Evolutionary conservation across 352 stramenopile genomes (phyloP).

Genomic region (Phytophthora citricola): DNA sequence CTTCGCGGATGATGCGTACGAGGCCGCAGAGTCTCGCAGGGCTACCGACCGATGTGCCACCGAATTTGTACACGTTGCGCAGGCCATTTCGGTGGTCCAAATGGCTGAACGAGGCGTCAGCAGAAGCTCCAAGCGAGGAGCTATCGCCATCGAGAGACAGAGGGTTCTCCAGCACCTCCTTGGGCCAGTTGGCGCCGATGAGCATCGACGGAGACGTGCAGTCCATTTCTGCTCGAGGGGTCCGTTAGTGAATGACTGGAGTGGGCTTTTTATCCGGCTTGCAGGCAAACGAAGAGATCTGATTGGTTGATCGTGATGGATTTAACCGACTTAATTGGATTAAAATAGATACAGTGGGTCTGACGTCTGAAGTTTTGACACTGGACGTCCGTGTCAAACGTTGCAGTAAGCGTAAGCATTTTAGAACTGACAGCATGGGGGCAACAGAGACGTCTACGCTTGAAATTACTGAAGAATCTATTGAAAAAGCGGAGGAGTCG

Average conservation of each 20-base stretch:
- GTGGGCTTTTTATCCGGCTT: too few species aligned
- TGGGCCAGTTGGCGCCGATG: constrained; percentile 62
- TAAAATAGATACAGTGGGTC: constrained; percentile 29
- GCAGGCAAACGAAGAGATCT: background rate
- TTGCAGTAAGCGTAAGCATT: background rate
- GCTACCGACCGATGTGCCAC: constrained; percentile 78
- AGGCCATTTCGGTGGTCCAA: constrained; percentile 63
- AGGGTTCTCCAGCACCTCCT: constrained; percentile 37
- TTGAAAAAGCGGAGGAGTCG: constrained; percentile 10
- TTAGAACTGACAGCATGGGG: constrained; percentile 9
- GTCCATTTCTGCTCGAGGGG: constrained; percentile 49
- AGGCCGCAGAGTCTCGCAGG: constrained; percentile 67
- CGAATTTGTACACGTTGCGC: constrained; percentile 89
- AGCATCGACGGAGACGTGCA: constrained; percentile 79
- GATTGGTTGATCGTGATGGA: constrained; percentile 16
- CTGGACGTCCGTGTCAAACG: constrained; percentile 22
- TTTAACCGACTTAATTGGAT: constrained; percentile 15
- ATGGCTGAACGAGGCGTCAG: constrained; percentile 19
- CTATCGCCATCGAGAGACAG: constrained; percentile 39
- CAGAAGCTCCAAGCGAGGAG: constrained; percentile 1
- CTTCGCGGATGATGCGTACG: constrained; percentile 66
- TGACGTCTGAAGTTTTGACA: constrained; percentile 35
- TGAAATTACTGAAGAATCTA: constrained; percentile 5
- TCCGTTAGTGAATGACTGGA: constrained; percentile 33
- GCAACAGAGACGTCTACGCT: constrained; percentile 3